Percentiles rank a stretch among this genome's conserved stretches.
Evolutionary conservation across 371 early-diverging fungal genomes (phyloP).

Genomic region (Coemansia sp.): DNA sequence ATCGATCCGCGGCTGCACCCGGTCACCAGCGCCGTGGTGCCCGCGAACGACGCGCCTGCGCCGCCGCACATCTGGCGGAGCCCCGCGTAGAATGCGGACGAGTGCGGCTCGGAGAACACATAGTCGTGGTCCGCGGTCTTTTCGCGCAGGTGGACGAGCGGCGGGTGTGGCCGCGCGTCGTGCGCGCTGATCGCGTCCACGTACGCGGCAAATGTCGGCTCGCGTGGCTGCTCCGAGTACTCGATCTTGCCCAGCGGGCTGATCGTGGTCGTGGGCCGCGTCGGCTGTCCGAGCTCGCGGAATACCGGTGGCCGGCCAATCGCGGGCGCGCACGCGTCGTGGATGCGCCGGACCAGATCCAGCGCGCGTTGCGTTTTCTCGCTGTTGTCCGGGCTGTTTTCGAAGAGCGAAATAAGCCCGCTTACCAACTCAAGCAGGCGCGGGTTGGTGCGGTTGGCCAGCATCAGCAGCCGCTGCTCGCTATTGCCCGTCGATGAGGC

Average conservation of each 20-base stretch:
- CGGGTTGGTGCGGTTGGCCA: conserved; percentile 31
- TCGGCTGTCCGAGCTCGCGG: conserved; percentile 79
- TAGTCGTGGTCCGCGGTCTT: conserved; percentile 53
- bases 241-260: conserved; percentile 74
- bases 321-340: conserved; percentile 58
- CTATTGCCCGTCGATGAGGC: not conserved
- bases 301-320: conserved; percentile 59
- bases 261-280: conserved; percentile 76
- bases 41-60: conserved; percentile 76
- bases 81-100: conserved; percentile 71
- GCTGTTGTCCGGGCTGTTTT: not conserved
- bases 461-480: conserved; percentile 9
- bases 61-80: conserved; percentile 69
- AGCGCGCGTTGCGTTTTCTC: not conserved
- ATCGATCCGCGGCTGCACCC: conserved; percentile 94
- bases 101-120: conserved; percentile 69
- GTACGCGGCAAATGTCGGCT: conserved; percentile 22
- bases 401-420: conserved; percentile 1
- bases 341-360: not conserved
- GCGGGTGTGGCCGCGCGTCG: conserved; percentile 35
- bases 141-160: conserved; percentile 76
- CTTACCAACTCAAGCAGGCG: conserved; percentile 11
- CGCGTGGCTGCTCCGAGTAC: conserved; percentile 65
- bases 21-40: conserved; percentile 83
- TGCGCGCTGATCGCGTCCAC: conserved; percentile 8